Percentiles rank a stretch among this genome's conserved stretches.
phyloP scores from a whole-genome alignment of 2,329 filamentous ascomycete species.

The Fusarium neocosmosporiellum region DNA sequence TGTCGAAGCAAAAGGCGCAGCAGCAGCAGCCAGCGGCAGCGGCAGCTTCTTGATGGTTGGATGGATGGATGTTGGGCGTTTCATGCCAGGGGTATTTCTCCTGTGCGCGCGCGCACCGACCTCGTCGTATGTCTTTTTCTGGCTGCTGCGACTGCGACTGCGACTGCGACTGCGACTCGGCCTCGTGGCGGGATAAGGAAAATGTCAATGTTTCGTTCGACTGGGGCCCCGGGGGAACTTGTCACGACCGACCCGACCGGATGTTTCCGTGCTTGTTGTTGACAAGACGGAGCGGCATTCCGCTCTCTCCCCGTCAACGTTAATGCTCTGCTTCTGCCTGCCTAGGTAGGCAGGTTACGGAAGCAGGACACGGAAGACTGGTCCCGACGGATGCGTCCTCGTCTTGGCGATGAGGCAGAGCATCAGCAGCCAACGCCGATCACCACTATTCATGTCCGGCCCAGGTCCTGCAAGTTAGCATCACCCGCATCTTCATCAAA shows the following conservation, averaged over 20 bases:
- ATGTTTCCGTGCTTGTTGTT: background rate
- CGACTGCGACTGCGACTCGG: background rate
- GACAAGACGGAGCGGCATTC: background rate
- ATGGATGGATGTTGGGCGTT: background rate
- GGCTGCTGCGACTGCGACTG: no score
- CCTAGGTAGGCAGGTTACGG: background rate
- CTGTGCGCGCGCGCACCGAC: background rate
- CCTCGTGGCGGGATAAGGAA: background rate
- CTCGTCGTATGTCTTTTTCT: slow-evolving; percentile 10
- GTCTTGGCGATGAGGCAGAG: slow-evolving; percentile 22
- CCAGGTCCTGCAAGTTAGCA: slow-evolving; percentile 6
- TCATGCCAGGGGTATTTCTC: background rate
- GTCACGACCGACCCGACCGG: background rate
- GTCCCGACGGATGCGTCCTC: background rate
- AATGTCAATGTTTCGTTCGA: background rate
- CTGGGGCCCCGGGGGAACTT: background rate
- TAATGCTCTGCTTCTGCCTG: background rate
- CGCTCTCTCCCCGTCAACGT: background rate
- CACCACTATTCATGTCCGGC: slow-evolving; percentile 17
- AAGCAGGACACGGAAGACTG: background rate
- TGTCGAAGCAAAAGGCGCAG: background rate
- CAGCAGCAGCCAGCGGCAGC: background rate
- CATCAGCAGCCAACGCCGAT: slow-evolving; percentile 21
- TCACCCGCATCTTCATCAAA: slow-evolving; percentile 19
- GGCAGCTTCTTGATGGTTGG: background rate